Base-by-base conservation (phyloP, 306 rosid species). In the Trifolium subterraneum region DNA sequence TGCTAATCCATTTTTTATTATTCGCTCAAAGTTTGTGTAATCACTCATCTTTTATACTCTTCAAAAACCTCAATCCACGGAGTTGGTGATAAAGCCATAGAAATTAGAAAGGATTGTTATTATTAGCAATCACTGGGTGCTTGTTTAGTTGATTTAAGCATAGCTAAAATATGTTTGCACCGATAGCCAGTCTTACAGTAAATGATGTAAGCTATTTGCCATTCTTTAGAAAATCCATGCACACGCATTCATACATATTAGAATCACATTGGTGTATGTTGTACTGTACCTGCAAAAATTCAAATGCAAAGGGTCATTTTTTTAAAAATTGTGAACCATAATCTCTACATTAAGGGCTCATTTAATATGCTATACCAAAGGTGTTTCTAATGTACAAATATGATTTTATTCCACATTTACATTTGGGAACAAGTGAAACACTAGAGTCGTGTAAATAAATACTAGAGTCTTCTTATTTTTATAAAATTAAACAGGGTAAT, bases 1-100 rank as follows among this genome's bases (percentile, higher is more conserved):
- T 42, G 79, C 78, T 44, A 77, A 19, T 8, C 82, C 83, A 54
- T 82, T 82, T 79, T 85, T 93, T 74, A 88, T 51, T 44, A 67
- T 74, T 68, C 84, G 82, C 71, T 88, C 92, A 51, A 80, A 88
- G 62, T 33, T 78, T 27, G 4, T 64, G 63, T 87, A 83, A 75
- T 79, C 85, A 33, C 68, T 84, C 86, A 82, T 35, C 76, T 63
- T 84, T 8, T 51, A 6, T 52, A 52, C 27, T 52, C 59, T 19
- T 8, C n/a, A 52, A 19, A 52, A 19, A 19, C 14, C 59, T 19
- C 59, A 52, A n/a, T 52, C 6, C 14, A 19, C 7, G 14, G 33
- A 33, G 51, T 19, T 1, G 11, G 18, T 9, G 13, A 14, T n/a
- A 50, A 50, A 51, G 8, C 19, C 35, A 10, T 11, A 18, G 19